These are phyloP conservation scores for Dendrobium huoshanense DNA, from an alignment of 106 monocot genomes.

Conservation along the genomic window DNA sequence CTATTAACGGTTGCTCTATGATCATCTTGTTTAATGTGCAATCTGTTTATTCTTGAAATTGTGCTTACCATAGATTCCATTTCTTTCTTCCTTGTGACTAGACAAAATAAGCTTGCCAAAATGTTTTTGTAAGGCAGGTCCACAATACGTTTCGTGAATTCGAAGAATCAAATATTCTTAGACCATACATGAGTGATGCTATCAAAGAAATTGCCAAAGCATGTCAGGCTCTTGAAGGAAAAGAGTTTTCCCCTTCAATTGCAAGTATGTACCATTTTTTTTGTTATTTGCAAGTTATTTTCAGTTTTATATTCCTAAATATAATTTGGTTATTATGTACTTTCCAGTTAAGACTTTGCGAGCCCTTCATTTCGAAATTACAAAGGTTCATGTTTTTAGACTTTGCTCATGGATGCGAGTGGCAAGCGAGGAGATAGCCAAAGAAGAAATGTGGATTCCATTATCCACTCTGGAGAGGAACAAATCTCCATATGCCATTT, in stretches of 20 bases:
- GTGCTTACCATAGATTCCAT: background rate
- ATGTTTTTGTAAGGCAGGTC: slow-evolving; percentile 36
- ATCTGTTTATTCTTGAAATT: background rate
- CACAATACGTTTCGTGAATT: slow-evolving; percentile 81
- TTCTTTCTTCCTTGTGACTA: background rate
- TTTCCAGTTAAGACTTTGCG: slow-evolving; percentile 57
- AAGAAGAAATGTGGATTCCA: slow-evolving; percentile 89
- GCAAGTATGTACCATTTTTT: slow-evolving; percentile 45
- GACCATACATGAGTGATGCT: slow-evolving; percentile 66
- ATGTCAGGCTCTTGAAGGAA: slow-evolving; percentile 69
- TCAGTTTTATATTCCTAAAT: background rate
- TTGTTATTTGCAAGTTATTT: slow-evolving; percentile 7
- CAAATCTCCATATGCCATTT: slow-evolving; percentile 88
- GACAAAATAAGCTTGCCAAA: background rate
- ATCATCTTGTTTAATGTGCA: background rate
- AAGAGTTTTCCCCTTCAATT: slow-evolving; percentile 76
- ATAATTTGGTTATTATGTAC: slow-evolving; percentile 14
- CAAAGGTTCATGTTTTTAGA: slow-evolving; percentile 79
- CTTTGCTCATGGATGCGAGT: slow-evolving; percentile 93
- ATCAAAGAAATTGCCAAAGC: slow-evolving; percentile 87
- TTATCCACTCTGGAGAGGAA: slow-evolving; percentile 87
- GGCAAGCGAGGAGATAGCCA: slow-evolving; percentile 69
- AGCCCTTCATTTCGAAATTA: slow-evolving; percentile 84
- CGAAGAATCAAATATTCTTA: slow-evolving; percentile 89
- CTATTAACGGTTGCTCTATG: background rate